phyloP scores from a whole-genome alignment of 1,284 basidiomycete genomes.

The Rhodotorula sp. region DNA sequence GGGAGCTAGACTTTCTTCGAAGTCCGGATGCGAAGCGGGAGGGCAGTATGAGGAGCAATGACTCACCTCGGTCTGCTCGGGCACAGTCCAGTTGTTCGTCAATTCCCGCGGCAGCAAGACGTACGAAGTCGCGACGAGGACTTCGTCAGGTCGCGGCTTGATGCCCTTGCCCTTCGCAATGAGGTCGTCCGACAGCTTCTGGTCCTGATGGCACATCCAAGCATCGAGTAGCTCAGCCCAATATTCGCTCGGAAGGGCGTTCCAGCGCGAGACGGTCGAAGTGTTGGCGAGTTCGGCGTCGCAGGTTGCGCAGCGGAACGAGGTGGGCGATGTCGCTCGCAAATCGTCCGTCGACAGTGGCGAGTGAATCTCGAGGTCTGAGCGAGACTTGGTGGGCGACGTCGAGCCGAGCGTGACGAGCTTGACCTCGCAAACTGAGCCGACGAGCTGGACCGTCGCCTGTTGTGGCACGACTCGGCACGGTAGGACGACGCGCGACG shows the following conservation, averaged over 20 bases:
- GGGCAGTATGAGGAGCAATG: constrained; percentile 14
- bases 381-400: constrained; percentile 43
- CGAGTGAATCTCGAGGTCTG: constrained; percentile 44
- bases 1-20: constrained; percentile 67
- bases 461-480: constrained; percentile 60
- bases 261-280: constrained; percentile 53
- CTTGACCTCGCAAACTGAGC: constrained; percentile 69
- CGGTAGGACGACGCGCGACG: constrained; percentile 61
- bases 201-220: constrained; percentile 97
- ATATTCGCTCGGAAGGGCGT: constrained; percentile 87
- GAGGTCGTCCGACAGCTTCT: constrained; percentile 66
- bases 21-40: constrained; percentile 55
- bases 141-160: constrained; percentile 69
- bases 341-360: constrained; percentile 41
- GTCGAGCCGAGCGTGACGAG: constrained; percentile 49
- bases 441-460: constrained; percentile 11
- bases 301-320: constrained; percentile 69
- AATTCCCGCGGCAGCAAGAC: constrained; percentile 61
- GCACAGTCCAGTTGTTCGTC: constrained; percentile 56
- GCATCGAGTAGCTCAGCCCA: constrained; percentile 96
- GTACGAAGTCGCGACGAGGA: constrained; percentile 80
- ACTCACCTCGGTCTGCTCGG: constrained; percentile 60
- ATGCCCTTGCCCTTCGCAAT: constrained; percentile 68
- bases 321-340: constrained; percentile 53
- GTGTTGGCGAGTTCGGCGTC: constrained; percentile 34